These are phyloP conservation scores for Paecilomyces dactylethromorphus DNA, from an alignment of 2,329 filamentous ascomycete species.

Conservation along the genomic window DNA sequence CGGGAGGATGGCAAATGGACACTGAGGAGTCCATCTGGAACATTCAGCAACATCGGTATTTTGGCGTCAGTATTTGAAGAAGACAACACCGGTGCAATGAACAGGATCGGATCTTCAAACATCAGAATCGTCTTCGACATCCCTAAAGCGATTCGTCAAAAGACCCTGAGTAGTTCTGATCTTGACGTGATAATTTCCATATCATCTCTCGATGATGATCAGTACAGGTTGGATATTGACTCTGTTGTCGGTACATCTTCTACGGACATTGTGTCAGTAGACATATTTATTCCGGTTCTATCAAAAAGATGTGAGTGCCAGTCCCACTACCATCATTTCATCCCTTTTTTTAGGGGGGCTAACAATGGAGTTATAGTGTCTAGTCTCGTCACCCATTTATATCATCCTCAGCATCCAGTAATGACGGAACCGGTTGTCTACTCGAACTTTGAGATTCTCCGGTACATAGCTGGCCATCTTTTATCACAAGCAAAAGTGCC, in stretches of 20 bases:
- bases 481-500: constrained; percentile 54
- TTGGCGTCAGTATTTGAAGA: constrained; percentile 42
- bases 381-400: constrained; percentile 64
- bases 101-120: constrained; percentile 42
- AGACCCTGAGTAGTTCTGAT: constrained; percentile 25
- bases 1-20: constrained; percentile 77
- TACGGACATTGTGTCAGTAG: constrained; percentile 64
- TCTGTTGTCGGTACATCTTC: constrained; percentile 66
- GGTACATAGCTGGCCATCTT: constrained; percentile 58
- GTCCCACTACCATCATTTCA: background rate
- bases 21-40: constrained; percentile 61
- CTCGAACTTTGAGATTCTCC: constrained; percentile 71
- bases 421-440: constrained; percentile 61
- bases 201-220: constrained; percentile 59
- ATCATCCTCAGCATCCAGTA: constrained; percentile 48
- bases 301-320: constrained; percentile 60
- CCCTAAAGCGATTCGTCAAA: constrained; percentile 19
- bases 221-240: constrained; percentile 51
- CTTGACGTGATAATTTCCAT: constrained; percentile 55
- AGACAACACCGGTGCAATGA: constrained; percentile 34
- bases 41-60: constrained; percentile 48
- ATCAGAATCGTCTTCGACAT: constrained; percentile 32
- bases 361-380: constrained; percentile 48
- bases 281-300: constrained; percentile 68
- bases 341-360: constrained; percentile 3